Percentiles rank a stretch among this genome's conserved stretches.
Conservation (phyloP, 2,329 filamentous ascomycete genomes). For the Fusarium musae region DNA sequence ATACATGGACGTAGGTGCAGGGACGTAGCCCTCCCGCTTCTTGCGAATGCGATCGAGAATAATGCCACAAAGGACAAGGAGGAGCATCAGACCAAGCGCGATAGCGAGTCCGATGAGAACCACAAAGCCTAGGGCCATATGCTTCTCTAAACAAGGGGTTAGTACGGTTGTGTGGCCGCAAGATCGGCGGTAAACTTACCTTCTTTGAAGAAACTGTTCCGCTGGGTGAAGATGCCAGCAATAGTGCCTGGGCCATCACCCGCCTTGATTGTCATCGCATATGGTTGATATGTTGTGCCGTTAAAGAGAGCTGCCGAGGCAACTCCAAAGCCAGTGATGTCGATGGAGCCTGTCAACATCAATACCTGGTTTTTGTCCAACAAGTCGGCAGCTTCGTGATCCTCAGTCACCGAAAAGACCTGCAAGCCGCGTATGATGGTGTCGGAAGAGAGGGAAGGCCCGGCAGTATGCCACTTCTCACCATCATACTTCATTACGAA, state of each 20-base stretch:
- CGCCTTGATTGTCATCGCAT: conserved; percentile 78
- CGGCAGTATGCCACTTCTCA: conserved; percentile 73
- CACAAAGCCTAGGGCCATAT: conserved; percentile 78
- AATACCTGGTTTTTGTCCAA: conserved; percentile 76
- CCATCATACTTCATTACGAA: conserved; percentile 89
- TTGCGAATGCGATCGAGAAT: conserved; percentile 80
- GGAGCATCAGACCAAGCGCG: conserved; percentile 78
- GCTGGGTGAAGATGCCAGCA: conserved; percentile 84
- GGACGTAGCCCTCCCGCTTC: conserved; percentile 81
- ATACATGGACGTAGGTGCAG: conserved; percentile 75
- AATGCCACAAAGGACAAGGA: conserved; percentile 80
- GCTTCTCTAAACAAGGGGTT: conserved; percentile 51
- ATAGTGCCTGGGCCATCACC: conserved; percentile 77
- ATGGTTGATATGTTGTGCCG: conserved; percentile 81
- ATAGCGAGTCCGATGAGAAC: conserved; percentile 85
- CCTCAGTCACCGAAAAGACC: conserved; percentile 75
- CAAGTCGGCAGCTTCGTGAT: conserved; percentile 72
- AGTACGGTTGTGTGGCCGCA: conserved; percentile 5
- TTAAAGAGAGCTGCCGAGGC: conserved; percentile 91
- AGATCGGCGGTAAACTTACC: conserved; percentile 61
- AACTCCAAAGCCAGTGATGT: conserved; percentile 79
- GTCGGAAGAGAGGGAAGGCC: conserved; percentile 68
- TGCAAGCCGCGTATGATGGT: conserved; percentile 84
- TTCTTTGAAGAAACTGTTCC: conserved; percentile 77
- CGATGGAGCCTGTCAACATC: conserved; percentile 85